Percentiles rank a stretch among this genome's conserved stretches.
phyloP scores from a whole-genome alignment of 768 basidiomycete genomes.

The Serendipita indica region DNA sequence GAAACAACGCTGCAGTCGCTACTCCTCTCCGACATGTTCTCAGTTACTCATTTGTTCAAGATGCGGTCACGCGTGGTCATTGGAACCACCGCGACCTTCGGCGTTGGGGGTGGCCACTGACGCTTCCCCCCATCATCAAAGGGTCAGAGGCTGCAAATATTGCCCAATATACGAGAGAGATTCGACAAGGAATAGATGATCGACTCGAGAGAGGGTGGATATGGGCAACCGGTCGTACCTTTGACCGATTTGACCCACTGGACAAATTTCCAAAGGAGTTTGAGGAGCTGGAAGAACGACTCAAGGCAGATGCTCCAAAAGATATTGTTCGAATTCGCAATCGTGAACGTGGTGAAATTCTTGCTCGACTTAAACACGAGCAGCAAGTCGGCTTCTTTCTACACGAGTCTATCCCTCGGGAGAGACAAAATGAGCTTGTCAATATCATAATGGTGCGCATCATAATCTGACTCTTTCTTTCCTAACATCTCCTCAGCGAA shows the following conservation, averaged over 20 bases:
- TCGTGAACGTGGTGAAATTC: background rate
- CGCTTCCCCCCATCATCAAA: background rate
- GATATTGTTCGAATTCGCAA: background rate
- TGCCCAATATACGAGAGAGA: background rate
- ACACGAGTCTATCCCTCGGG: background rate
- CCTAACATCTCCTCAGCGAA: background rate
- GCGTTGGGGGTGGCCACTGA: background rate
- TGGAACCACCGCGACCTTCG: background rate
- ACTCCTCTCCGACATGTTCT: conserved; percentile 2
- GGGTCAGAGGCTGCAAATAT: background rate
- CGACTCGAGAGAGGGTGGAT: background rate
- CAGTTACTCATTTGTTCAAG: background rate
- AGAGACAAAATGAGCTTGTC: background rate
- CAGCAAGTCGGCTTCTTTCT: background rate
- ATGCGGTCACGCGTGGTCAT: background rate
- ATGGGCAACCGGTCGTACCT: background rate
- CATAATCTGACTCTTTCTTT: background rate
- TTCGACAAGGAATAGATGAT: background rate
- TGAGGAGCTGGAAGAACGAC: background rate
- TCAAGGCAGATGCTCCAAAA: background rate
- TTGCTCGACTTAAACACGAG: background rate
- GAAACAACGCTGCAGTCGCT: background rate
- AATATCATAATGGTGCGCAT: background rate
- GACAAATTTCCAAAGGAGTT: conserved; percentile 3
- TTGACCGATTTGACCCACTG: background rate